Base-by-base conservation (phyloP, 139 green algal genomes). In the Auxenochlorella pyrenoidosa region DNA sequence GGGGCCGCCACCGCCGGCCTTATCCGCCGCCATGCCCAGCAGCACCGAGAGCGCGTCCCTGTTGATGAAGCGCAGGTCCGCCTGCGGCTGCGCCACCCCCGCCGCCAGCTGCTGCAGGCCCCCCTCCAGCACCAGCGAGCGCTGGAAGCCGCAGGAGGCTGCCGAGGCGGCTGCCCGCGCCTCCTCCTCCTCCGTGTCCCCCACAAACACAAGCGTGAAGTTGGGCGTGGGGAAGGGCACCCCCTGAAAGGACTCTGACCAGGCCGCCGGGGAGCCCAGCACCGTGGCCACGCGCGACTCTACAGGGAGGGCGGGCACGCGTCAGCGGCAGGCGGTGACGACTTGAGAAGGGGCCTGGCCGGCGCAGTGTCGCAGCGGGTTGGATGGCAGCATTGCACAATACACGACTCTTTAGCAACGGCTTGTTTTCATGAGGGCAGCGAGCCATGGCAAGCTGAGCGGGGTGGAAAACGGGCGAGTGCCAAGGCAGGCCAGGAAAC, bases 201-300 rank as follows among this genome's bases (percentile, higher is more conserved):
- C 84, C 73, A 94, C 68, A 80, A 93, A 90, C 60, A 94, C 90
- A 40, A 94, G 87, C 36, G 92, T 90, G 63, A 68, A 63, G 83
- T 90, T 75, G 40, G 68, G 68, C 24, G 65, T 38, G 5, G 89
- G 89, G 71, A 68, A 88, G 18, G 71, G 80, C 36, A 90, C 47
- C 10, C 79, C 83, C 36, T 86, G 80, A 34, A 92, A 92, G 30
- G 40, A 68, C 71, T 88, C 86, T 21, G 10, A 18, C 89, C 89
- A 92, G 10, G 72, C 70, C 6, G 24, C 59, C 13, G 41, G 38
- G 59, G 41, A 77, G 5, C 38, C 66, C 18, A 93, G 84, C 60
- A 77, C 89, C 32, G 73, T 13, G 26, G 43, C 73, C 36, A 92
- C 83, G 2, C 70, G 71, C 6, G 59, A 32, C 73, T 65, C 87